Evolutionary conservation across 768 basidiomycete species (phyloP).

Genomic region (Lentinula detonsa): DNA sequence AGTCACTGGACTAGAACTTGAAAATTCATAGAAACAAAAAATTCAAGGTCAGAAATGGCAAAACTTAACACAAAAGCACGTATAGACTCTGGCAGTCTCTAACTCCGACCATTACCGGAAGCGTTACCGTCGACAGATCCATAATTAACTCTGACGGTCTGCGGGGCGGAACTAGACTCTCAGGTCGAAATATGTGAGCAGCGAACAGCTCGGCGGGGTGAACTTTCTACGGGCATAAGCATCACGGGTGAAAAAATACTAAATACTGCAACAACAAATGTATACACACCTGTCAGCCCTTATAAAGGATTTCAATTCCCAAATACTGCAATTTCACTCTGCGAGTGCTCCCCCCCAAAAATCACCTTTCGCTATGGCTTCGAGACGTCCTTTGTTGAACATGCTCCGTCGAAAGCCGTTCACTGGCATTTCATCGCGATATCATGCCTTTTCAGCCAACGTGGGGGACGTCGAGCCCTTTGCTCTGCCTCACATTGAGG

Average conservation of each 20-base stretch:
- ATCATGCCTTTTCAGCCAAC: not conserved
- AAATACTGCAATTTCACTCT: conserved; percentile 1
- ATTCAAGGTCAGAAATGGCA: not conserved
- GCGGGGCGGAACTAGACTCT: not conserved
- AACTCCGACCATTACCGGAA: not conserved
- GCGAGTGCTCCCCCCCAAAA: not conserved
- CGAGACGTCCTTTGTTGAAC: not conserved
- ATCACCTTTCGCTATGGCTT: not conserved
- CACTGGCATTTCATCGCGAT: not conserved
- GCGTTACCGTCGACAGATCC: not conserved
- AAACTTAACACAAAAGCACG: not conserved
- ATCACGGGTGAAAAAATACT: not conserved
- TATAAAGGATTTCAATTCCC: conserved; percentile 6
- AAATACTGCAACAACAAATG: not conserved
- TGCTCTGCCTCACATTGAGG: conserved; percentile 27
- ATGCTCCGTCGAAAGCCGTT: not conserved
- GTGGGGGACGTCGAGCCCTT: conserved; percentile 13
- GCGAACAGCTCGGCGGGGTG: not conserved
- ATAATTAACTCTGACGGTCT: not conserved
- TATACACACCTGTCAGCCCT: not conserved
- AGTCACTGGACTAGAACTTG: not conserved
- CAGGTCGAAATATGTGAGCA: not conserved
- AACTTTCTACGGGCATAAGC: not conserved
- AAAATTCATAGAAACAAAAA: not conserved
- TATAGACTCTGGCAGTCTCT: not conserved